Base-by-base conservation (phyloP, 495 filamentous ascomycete genomes). In the Aspergillus ellipticus region DNA sequence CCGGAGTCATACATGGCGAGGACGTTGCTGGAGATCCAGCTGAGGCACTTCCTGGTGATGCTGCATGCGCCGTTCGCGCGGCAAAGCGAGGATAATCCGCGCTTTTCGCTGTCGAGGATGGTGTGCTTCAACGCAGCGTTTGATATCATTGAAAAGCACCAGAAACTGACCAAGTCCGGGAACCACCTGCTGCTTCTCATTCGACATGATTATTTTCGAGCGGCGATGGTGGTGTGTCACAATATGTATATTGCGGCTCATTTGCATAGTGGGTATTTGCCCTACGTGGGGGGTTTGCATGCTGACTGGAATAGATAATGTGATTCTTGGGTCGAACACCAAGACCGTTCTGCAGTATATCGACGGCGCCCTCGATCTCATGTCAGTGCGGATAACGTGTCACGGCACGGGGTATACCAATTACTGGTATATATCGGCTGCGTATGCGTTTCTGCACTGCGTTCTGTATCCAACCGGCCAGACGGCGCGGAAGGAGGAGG, bases 351-450 rank as follows among this genome's bases (percentile, higher is more conserved):
- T 66, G 8, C 50, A 58, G 13, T 65, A 66, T 29, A 41, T 73
- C 19, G 62, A 73, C 13, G 41, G 59, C 4, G 46, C 57, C 15
- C 59, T 73, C n/a, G 29, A 21, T 0, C 53, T 71, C 39, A 58
- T 70, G 0, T 65, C 69, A 43, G 56, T 70, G 9, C 65, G 63
- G 16, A 67, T 70, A 16, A 60, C 54, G 8, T 60, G 56, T 24
- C 48, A 66, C 15, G 68, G 68, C 37, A 62, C 67, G 10, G 70
- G 65, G 20, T 58, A 64, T 6, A 70, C 64, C 6, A 58, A 65
- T 17, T 65, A 69, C 42, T 73, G 67, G 62, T 71, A 66, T 48
- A 64, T 71, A 22, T 66, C 64, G 4, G 68, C 70, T 1, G 63
- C 55, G 21, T 57, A 49, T 42, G 50, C 58, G 16, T 54, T 64